Base-by-base conservation (phyloP, 75 land plant genomes). In the Cunninghamia lanceolata region DNA sequence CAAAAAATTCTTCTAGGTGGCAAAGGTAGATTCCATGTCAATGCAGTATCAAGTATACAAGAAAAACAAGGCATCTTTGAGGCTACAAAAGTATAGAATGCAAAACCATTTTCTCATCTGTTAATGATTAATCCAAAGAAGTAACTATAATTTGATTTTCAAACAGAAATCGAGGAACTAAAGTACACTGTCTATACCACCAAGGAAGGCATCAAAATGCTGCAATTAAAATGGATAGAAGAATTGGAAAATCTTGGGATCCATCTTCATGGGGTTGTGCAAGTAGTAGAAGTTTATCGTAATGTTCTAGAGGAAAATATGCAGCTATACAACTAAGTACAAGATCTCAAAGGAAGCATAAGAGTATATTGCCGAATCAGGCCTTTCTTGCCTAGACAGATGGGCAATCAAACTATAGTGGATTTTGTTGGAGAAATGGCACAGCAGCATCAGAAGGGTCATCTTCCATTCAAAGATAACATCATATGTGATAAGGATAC, bases 341-440 rank as follows among this genome's bases (percentile, higher is more conserved):
- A 96, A 91, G 98, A 96, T 86, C 93, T 96, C 21, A 96, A 92
- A 91, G 98, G 96, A 81, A 88, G 87, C 66, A 94, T 94, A 45
- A 89, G 96, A 47, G 96, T 94, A 9, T 93, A 92, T 76, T 94
- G 96, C n/a, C n/a, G n/a, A n/a, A n/a, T n/a, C n/a, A n/a, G n/a
- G n/a, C n/a, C n/a, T n/a, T n/a, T n/a, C n/a, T 54, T 93, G 35
- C 71, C 84, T 13, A 92, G 93, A n/a, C 93, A 94, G 83, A n/a
- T 85, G 34, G 78, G 89, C 70, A 59, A 36, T 10, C 86, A 54
- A 54, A 86, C 89, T 30, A 90, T 91, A 45, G 92, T 94, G 17
- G 96, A 93, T 36, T 87, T 89, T 84, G 91, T 94, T 73, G 94
- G 92, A 76, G 96, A 86, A 92, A 89, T 85, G 95, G 94, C 38